A percentile compares a stretch with the other conserved stretches of the same genome.
These are phyloP conservation scores for Nannizzia gypsea DNA, from an alignment of 2,329 filamentous ascomycete genomes.

Conservation along the genomic window DNA sequence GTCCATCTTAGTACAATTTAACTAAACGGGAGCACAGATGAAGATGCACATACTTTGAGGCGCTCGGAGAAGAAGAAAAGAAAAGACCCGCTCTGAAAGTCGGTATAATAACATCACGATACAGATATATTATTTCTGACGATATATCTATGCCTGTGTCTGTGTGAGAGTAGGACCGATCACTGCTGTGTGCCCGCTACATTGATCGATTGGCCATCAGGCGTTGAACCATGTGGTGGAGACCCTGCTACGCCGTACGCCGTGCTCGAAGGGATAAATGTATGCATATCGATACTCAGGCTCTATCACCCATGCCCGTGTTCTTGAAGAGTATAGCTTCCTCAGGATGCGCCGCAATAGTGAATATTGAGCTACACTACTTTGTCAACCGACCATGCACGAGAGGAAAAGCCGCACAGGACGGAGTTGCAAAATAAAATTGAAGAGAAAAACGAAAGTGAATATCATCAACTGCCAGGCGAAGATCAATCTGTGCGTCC, in stretches of 20 bases:
- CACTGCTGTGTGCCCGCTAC: not conserved
- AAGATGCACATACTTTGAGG: slow-evolving; percentile 1
- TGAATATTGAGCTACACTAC: not conserved
- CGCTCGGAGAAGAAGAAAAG: not conserved
- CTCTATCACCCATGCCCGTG: not conserved
- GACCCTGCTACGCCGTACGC: slow-evolving; percentile 1
- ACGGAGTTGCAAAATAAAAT: not conserved
- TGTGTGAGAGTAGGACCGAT: not conserved
- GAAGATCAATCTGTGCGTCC: slow-evolving; percentile 4
- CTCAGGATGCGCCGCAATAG: not conserved
- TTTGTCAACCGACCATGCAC: not conserved
- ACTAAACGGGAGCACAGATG: not conserved
- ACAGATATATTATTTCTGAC: not conserved
- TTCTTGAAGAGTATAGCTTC: not conserved
- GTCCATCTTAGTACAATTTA: not conserved
- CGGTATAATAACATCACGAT: not conserved
- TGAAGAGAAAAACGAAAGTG: not conserved
- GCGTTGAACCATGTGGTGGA: not conserved
- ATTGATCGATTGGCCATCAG: not conserved
- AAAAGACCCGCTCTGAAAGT: not conserved
- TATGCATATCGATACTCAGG: not conserved
- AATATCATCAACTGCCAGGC: not conserved
- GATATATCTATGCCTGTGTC: not conserved
- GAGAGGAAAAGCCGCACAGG: not conserved
- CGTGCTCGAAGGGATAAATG: not conserved